Conservation (phyloP, 192 early-diverging fungal genomes). For the Dimargaris verticillata region DNA sequence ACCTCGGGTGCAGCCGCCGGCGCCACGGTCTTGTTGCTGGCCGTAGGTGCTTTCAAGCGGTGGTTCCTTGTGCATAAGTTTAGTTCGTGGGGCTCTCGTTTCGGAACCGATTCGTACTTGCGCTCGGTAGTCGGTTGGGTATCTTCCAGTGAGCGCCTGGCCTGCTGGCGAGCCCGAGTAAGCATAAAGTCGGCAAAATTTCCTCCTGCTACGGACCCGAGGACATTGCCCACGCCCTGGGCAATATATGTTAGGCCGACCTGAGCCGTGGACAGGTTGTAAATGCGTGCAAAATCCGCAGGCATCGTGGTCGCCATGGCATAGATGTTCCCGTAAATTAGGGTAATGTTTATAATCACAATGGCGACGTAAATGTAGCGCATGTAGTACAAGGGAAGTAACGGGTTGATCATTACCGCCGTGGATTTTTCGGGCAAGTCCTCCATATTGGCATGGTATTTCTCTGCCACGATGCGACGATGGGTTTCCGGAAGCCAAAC, state of each 20-base stretch:
- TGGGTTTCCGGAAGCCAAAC: constrained; percentile 28
- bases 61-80: too few relatives aligned
- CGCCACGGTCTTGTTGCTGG: neutral
- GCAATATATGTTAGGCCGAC: constrained; percentile 18
- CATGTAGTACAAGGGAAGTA: constrained; percentile 10
- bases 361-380: constrained; percentile 9
- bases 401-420: constrained; percentile 12
- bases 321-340: constrained; percentile 18
- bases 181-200: constrained; percentile 8
- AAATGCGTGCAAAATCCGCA: constrained; percentile 9
- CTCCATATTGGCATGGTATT: constrained; percentile 15
- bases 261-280: constrained; percentile 12
- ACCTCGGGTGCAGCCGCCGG: neutral
- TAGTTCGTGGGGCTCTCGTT: neutral
- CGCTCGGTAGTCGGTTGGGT: neutral
- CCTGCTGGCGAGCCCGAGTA: neutral
- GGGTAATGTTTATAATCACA: constrained; percentile 14
- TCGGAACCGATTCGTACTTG: neutral
- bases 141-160: neutral
- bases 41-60: neutral
- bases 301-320: constrained; percentile 16
- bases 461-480: constrained; percentile 11
- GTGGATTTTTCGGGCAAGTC: constrained; percentile 2
- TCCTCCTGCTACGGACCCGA: constrained; percentile 16
- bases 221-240: constrained; percentile 15